phyloP scores from a whole-genome alignment of 164 flowering plant genomes.

The Euptelea pleiosperma region DNA sequence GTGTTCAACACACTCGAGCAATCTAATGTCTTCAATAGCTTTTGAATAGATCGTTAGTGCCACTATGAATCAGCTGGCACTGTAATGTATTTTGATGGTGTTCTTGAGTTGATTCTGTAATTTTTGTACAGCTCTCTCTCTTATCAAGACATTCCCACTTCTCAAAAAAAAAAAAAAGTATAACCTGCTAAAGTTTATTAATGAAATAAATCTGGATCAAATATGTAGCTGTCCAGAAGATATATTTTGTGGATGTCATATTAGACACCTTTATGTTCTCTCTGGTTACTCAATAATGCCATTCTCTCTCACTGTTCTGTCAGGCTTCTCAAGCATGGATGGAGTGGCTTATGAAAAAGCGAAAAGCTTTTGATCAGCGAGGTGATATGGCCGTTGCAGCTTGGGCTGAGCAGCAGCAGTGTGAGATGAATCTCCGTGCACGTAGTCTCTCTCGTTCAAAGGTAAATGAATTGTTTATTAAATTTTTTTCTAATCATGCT shows the following conservation, averaged over 20 bases:
- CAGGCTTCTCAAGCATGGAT: conserved; percentile 99
- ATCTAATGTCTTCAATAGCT: too few species aligned
- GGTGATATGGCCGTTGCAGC: conserved; percentile 98
- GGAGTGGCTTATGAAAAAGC: conserved; percentile 91
- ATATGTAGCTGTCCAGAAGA: background rate
- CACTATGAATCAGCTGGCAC: too few species aligned
- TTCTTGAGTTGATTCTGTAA: too few species aligned
- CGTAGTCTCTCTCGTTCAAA: conserved; percentile 89
- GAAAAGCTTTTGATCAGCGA: conserved; percentile 95
- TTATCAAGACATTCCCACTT: too few species aligned
- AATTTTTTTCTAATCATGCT: background rate
- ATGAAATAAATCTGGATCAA: background rate
- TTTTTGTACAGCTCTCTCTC: too few species aligned
- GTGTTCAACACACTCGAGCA: too few species aligned
- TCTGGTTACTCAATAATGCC: background rate
- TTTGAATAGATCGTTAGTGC: too few species aligned
- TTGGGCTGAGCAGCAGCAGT: conserved; percentile 99
- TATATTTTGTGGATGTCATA: background rate
- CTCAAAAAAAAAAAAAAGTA: too few species aligned
- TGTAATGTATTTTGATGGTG: too few species aligned
- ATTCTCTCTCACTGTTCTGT: conserved; percentile 4
- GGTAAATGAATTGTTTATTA: conserved; percentile 42
- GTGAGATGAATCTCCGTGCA: conserved; percentile 72
- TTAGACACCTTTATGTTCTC: background rate
- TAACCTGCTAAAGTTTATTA: too few species aligned